phyloP scores from a whole-genome alignment of 805 yeast genomes.

The Sungouiella blattae region DNA sequence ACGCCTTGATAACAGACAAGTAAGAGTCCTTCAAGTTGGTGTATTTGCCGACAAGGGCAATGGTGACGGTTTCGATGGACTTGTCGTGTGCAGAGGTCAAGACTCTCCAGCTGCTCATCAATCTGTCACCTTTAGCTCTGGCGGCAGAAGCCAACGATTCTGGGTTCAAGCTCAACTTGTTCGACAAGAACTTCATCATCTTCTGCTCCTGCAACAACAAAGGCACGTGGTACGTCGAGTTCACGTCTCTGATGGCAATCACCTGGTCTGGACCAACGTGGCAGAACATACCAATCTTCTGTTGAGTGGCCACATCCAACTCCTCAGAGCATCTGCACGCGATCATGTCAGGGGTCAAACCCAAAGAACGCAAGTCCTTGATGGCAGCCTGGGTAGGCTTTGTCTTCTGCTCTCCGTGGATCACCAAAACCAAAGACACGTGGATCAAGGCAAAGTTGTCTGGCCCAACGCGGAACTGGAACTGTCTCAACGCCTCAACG shows the following conservation, averaged over 20 bases:
- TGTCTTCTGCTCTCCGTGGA: slow-evolving; percentile 98
- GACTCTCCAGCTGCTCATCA: slow-evolving; percentile 74
- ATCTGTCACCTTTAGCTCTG: slow-evolving; percentile 57
- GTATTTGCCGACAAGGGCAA: slow-evolving; percentile 97
- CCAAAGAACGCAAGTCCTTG: slow-evolving; percentile 91
- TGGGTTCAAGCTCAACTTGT: slow-evolving; percentile 60
- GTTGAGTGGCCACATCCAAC: slow-evolving; percentile 80
- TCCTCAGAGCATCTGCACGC: slow-evolving; percentile 93
- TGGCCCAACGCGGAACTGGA: slow-evolving; percentile 93
- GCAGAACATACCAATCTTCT: slow-evolving; percentile 97
- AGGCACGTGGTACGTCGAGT: slow-evolving; percentile 97
- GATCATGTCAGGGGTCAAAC: slow-evolving; percentile 93
- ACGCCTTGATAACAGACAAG: slow-evolving; percentile 88
- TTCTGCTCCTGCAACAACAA: slow-evolving; percentile 83
- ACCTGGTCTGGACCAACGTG: slow-evolving; percentile 99
- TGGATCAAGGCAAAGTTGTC: slow-evolving; percentile 95
- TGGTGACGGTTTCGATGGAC: slow-evolving; percentile 81
- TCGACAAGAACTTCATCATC: slow-evolving; percentile 66
- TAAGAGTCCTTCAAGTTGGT: slow-evolving; percentile 94
- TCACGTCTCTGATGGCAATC: slow-evolving; percentile 92
- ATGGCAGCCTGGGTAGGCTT: slow-evolving; percentile 99
- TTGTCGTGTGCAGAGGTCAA: slow-evolving; percentile 79
- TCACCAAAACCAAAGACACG: slow-evolving; percentile 95
- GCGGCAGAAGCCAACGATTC: slow-evolving; percentile 45
- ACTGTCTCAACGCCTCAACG: slow-evolving; percentile 97